These are phyloP conservation scores for Choiromyces venosus DNA, from an alignment of 495 filamentous ascomycete genomes.

Conservation along the genomic window DNA sequence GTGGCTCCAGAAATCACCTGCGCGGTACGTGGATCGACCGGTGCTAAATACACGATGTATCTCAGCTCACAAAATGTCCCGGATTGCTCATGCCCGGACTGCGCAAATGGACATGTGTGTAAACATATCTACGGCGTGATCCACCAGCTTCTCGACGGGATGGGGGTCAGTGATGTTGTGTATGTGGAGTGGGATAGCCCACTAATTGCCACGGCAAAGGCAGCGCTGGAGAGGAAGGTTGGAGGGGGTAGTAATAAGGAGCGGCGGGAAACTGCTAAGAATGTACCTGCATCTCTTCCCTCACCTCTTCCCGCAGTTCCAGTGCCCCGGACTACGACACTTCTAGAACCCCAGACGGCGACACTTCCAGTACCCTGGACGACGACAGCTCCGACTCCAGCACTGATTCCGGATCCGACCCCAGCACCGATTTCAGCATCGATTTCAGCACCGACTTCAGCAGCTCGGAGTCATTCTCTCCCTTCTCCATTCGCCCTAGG, in stretches of 20 bases:
- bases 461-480: not conserved
- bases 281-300: not conserved
- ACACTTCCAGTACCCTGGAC: too few species aligned
- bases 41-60: not conserved
- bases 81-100: not conserved
- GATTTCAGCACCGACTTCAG: too few species aligned
- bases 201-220: not conserved
- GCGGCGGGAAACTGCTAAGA: not conserved
- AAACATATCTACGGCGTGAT: not conserved
- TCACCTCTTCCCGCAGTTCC: not conserved
- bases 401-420: not conserved
- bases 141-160: not conserved
- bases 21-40: not conserved
- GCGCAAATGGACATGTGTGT: not conserved
- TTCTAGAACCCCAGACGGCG: too few species aligned
- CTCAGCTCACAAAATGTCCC: not conserved
- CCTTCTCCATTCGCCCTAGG: not conserved
- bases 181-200: not conserved
- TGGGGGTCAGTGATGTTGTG: not conserved
- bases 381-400: not conserved
- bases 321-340: too few species aligned
- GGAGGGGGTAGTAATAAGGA: not conserved
- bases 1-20: not conserved
- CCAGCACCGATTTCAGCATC: not conserved
- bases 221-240: not conserved